Base-by-base conservation (phyloP, 352 stramenopile genomes). In the Phytophthora pistaciae region DNA sequence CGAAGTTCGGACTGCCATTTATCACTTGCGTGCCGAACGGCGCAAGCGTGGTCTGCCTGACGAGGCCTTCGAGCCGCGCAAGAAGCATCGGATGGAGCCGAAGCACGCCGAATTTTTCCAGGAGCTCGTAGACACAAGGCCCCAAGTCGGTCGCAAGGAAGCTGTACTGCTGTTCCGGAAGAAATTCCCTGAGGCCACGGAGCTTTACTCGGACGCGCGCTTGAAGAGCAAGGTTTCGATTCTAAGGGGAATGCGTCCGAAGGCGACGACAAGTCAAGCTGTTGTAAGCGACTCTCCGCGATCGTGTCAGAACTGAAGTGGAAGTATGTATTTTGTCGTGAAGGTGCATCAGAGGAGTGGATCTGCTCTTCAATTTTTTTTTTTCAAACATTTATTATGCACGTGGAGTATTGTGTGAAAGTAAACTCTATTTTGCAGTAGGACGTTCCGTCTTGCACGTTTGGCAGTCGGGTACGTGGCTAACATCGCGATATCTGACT, bases 191-290 rank as follows among this genome's bases (percentile, higher is more conserved):
- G 53, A 59, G 9, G 29, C 53, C 16, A 59, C 29, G 2, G 29
- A 59, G 29, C 14, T 59, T 4, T 59, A 59, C 40, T 46, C 29
- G 7, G 29, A 59, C 21, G 53, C 16, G 16, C 53, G 53, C 11
- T 56, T 56, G 50, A 56, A 56, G 50, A 56, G 16, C 25, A 56
- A 56, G 50, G 50, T 56, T 18, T 56, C 50, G 25, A 36, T 56
- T 13, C 13, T 56, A 8, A 36, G 25, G 8, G 50, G 50, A 8
- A 56, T 36, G 21, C 13, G 36, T 21, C 29, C 50, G 14, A 56
- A 56, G 50, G 20, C 50, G 18, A 56, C 50, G 25, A 10, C 50
- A 36, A 21, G 8, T 18, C 50, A 36, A 29, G 21, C 11, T 56
- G 44, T 25, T 25, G 9, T 6, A 44, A 44, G 5, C 14, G 13